A percentile compares a stretch with the other conserved stretches of the same genome.
Conservation (phyloP, 768 basidiomycete species). For the Tricholoma bakamatsutake region DNA sequence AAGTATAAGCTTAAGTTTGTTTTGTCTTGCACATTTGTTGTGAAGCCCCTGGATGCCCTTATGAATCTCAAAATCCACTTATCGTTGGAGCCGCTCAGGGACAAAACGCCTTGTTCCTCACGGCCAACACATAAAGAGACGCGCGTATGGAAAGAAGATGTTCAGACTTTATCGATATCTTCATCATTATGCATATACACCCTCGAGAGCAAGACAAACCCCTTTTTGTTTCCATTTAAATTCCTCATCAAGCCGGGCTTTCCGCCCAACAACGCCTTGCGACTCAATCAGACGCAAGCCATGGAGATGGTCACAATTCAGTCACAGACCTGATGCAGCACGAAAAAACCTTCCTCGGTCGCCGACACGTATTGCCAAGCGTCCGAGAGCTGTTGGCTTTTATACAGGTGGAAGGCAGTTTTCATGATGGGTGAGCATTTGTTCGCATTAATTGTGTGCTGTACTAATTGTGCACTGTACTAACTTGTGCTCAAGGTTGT, state of each 20-base stretch:
- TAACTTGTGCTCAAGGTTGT: conserved; percentile 47
- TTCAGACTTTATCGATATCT: background rate
- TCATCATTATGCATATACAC: conserved; percentile 54
- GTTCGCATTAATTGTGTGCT: background rate
- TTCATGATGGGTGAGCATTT: conserved; percentile 66
- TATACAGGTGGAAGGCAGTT: conserved; percentile 93
- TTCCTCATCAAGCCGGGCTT: conserved; percentile 63
- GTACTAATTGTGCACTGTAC: background rate
- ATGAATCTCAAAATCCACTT: too few relatives aligned
- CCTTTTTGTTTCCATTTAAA: conserved; percentile 6
- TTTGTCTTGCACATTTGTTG: background rate
- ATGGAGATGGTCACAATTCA: conserved; percentile 80
- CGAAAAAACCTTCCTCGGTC: conserved; percentile 83
- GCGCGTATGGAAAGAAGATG: too few relatives aligned
- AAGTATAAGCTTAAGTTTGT: background rate
- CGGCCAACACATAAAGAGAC: too few relatives aligned
- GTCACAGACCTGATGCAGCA: conserved; percentile 92
- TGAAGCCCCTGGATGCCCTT: too few relatives aligned
- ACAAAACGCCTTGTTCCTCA: too few relatives aligned
- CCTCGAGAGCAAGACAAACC: conserved; percentile 76
- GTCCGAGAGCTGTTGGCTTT: conserved; percentile 75
- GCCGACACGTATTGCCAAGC: conserved; percentile 81
- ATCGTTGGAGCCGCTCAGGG: too few relatives aligned
- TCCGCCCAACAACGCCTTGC: conserved; percentile 88
- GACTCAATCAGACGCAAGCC: conserved; percentile 83